Evolutionary conservation across 345 rosid species (phyloP).

Genomic region (Citrus hindsii): DNA sequence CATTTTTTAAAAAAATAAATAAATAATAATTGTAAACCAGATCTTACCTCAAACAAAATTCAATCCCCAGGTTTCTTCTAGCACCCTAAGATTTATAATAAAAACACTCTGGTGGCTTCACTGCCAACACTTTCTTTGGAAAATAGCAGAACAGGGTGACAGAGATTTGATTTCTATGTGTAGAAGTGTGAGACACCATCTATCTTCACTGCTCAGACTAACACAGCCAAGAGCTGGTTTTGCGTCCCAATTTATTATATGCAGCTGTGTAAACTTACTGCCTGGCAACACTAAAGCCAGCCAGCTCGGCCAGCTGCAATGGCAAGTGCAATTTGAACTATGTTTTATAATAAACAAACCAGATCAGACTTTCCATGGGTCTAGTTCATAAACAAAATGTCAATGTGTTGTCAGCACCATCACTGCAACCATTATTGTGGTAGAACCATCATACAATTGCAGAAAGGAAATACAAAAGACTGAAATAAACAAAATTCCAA

Average conservation of each 20-base stretch:
- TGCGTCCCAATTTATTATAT: slow-evolving; percentile 42
- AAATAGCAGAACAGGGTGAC: no score
- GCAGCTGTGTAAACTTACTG: slow-evolving; percentile 85
- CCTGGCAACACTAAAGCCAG: slow-evolving; percentile 66
- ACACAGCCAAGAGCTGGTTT: slow-evolving; percentile 71
- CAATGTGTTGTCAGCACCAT: background rate
- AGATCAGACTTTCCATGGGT: background rate
- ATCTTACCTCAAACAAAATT: background rate
- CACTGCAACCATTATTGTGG: background rate
- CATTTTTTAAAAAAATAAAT: no score
- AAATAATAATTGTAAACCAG: background rate
- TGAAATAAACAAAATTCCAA: background rate
- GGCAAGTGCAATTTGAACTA: background rate
- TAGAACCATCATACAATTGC: background rate
- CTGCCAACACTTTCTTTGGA: background rate
- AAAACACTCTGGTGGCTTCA: background rate
- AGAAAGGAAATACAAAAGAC: background rate
- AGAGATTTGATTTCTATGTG: no score
- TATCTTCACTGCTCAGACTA: slow-evolving; percentile 61
- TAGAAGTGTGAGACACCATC: slow-evolving; percentile 40
- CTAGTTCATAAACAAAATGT: background rate
- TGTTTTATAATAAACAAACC: background rate
- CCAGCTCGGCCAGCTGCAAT: slow-evolving; percentile 94
- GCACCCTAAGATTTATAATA: no score
- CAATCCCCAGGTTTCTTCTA: background rate